These are phyloP conservation scores for Globisporangium emineosum DNA, from an alignment of 352 stramenopile genomes.

Conservation along the genomic window DNA sequence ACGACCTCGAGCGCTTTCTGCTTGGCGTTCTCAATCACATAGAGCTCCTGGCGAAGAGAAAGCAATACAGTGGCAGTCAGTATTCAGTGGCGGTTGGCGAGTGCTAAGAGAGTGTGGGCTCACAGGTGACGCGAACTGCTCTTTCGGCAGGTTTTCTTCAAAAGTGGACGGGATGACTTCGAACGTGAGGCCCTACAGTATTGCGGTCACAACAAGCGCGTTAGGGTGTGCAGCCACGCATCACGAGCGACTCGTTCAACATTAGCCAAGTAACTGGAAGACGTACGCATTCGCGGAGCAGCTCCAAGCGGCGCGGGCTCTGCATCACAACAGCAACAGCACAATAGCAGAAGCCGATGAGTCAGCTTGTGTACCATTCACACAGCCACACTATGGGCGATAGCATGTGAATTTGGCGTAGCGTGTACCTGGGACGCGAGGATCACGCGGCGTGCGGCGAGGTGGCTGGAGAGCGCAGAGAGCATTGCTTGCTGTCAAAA, in stretches of 20 bases:
- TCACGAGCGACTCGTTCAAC: neutral
- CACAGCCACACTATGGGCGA: neutral
- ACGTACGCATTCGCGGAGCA: constrained; percentile 71
- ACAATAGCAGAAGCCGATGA: neutral
- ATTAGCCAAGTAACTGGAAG: neutral
- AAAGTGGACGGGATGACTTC: constrained; percentile 81
- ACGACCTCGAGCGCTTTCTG: constrained; percentile 78
- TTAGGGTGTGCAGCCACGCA: neutral
- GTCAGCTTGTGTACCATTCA: neutral
- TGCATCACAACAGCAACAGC: constrained; percentile 18
- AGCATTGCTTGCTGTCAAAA: constrained; percentile 32
- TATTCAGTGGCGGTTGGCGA: neutral
- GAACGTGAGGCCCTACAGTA: constrained; percentile 53
- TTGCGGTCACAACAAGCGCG: neutral
- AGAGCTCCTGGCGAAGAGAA: constrained; percentile 34
- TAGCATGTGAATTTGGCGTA: neutral
- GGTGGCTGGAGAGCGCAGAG: constrained; percentile 36
- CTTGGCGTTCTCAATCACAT: constrained; percentile 77
- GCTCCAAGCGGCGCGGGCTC: constrained; percentile 71
- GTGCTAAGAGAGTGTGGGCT: neutral
- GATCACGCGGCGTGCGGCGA: constrained; percentile 55
- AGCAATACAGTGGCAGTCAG: neutral
- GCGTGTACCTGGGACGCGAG: constrained; percentile 57
- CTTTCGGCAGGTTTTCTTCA: constrained; percentile 79
- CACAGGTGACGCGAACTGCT: constrained; percentile 57